These are phyloP conservation scores for Flaveria brownii DNA, from an alignment of 129 eudicot genomes.

Conservation along the genomic window DNA sequence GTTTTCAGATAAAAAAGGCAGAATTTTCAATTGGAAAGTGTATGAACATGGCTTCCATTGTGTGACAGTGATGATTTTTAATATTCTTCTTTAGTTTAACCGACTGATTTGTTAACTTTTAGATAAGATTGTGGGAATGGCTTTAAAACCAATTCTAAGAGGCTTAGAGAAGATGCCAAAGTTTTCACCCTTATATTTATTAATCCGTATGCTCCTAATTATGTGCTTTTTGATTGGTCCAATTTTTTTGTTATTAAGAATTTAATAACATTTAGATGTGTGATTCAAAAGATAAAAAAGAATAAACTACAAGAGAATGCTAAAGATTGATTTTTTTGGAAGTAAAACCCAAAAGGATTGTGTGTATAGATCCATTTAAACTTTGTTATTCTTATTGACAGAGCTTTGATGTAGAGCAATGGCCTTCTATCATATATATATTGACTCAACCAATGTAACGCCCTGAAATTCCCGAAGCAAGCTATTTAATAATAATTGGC, in stretches of 20 bases:
- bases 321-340: conserved; percentile 7
- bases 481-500: conserved; percentile 71
- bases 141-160: conserved; percentile 87
- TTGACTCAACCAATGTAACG: conserved; percentile 57
- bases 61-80: background rate
- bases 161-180: conserved; percentile 90
- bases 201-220: conserved; percentile 39
- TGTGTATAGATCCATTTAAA: too few relatives aligned
- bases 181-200: conserved; percentile 67
- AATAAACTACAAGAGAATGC: conserved; percentile 1
- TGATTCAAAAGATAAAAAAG: background rate
- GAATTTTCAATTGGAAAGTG: conserved; percentile 77
- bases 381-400: too few relatives aligned
- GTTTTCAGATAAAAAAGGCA: conserved; percentile 74
- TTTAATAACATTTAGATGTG: background rate
- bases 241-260: background rate
- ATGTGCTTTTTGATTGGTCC: background rate
- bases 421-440: conserved; percentile 88
- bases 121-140: conserved; percentile 75
- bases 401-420: conserved; percentile 64
- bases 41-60: conserved; percentile 34
- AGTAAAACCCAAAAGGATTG: too few relatives aligned
- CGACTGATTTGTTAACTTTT: conserved; percentile 37
- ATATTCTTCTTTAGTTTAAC: conserved; percentile 10
- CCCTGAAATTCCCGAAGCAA: too few relatives aligned